Base-by-base conservation (phyloP, 768 basidiomycete genomes). In the Lyophyllum semitale region DNA sequence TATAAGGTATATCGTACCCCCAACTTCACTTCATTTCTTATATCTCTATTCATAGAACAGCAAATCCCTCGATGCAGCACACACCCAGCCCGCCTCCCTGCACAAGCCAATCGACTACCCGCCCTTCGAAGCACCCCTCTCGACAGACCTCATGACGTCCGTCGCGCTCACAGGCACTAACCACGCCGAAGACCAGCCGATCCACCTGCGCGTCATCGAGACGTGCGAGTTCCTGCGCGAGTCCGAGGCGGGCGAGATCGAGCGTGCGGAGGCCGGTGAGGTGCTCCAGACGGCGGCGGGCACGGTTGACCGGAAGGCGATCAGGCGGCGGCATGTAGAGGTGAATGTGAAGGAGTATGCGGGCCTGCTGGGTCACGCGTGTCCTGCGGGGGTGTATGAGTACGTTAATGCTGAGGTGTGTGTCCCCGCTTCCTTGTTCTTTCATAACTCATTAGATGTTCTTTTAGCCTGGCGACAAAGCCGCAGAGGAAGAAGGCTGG, bases 361-460 rank as follows among this genome's bases (percentile, higher is more conserved):
- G 0, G 93, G 94, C 7, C 69, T 98, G 23, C 77, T 99, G n/a
- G 89, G 88, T 0, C 79, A 85, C 4, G 95, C 89, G 4, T 99
- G 96, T 70, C 96, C 96, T 1, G 96, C 97, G 0, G 92, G 86
- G 4, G 96, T 98, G 37, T 99, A 99, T 69, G 96, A 99, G 73
- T 99, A 99, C 66, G 88, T 95, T 2, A 84, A 91, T 27, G 87
- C 81, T 17, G 87, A 88, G 58, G 76, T 66, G 13, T 63, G 61
- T 59, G 30, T 33, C 50, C 4, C 9, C 17, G 42, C 11, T 23
- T 33, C 33, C 20, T 38, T 47, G n/a, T 59, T 59, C 6, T 47
- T n/a, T n/a, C 42, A 13, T n/a, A 8, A 46, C 23, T 45, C 8
- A 18, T 38, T 8, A n/a, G n/a, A 38, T 48, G 13, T 48, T 20